Conservation (phyloP, 306 rosid species). For the Spatholobus suberectus region DNA sequence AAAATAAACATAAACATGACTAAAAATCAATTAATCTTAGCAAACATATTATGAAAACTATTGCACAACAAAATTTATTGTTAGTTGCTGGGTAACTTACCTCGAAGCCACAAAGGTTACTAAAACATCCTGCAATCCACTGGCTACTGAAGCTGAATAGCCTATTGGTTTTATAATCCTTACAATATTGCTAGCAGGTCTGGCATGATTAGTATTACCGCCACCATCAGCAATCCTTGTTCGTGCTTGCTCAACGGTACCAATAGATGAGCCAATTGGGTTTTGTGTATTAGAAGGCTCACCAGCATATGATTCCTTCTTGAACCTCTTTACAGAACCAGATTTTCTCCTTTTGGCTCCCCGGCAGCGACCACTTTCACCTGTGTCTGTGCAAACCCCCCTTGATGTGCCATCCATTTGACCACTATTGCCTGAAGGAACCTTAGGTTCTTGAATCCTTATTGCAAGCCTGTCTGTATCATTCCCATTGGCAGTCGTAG, state of each 20-base stretch:
- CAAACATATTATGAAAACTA: constrained; percentile 8
- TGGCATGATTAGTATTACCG: constrained; percentile 50
- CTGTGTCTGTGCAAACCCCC: constrained; percentile 47
- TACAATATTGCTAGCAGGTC: constrained; percentile 54
- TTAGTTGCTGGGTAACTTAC: constrained; percentile 51
- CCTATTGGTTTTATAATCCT: constrained; percentile 79
- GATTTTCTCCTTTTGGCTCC: constrained; percentile 87
- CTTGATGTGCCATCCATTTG: constrained; percentile 49
- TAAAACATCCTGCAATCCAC: constrained; percentile 55
- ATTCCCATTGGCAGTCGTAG: constrained; percentile 49
- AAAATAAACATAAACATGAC: not conserved
- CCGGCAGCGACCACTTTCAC: constrained; percentile 54
- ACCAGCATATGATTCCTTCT: constrained; percentile 51
- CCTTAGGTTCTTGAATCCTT: constrained; percentile 54
- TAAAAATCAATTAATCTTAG: constrained; percentile 14
- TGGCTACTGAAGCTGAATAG: constrained; percentile 59
- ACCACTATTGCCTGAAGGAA: constrained; percentile 40
- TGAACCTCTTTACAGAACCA: constrained; percentile 86
- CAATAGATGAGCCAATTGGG: constrained; percentile 41
- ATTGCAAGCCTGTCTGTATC: constrained; percentile 51
- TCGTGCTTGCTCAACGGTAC: constrained; percentile 37
- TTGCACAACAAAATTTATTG: constrained; percentile 4
- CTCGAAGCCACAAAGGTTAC: constrained; percentile 74
- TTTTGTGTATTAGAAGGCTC: constrained; percentile 51
- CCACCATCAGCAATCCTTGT: constrained; percentile 44